Percentiles rank a stretch among this genome's conserved stretches.
Evolutionary conservation across 129 eudicot genomes (phyloP).

Genomic region (Saussurea involucrata): DNA sequence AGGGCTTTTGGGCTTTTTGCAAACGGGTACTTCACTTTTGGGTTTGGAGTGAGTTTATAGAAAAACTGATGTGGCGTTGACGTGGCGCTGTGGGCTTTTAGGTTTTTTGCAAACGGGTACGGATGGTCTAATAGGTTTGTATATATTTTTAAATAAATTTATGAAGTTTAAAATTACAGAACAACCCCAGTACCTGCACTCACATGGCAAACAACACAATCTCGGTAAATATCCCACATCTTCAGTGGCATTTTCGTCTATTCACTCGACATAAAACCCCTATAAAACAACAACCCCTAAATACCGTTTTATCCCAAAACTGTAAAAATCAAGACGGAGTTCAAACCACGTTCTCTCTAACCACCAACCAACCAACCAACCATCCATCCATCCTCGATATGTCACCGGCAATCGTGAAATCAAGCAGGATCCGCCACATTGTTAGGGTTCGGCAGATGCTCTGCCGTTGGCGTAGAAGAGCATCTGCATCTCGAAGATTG

Average conservation of each 20-base stretch:
- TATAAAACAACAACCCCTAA: not conserved
- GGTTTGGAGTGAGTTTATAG: no score
- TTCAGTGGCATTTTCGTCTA: slow-evolving; percentile 9
- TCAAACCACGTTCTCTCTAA: not conserved
- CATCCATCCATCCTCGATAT: slow-evolving; percentile 10
- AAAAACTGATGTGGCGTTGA: no score
- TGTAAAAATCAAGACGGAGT: not conserved
- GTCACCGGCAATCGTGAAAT: slow-evolving; percentile 44
- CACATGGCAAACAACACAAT: slow-evolving; percentile 17
- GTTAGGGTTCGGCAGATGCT: slow-evolving; percentile 67
- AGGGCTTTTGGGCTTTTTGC: no score
- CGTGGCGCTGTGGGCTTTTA: no score
- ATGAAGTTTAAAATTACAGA: not conserved
- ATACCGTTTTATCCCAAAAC: slow-evolving; percentile 13
- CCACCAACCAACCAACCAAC: not conserved
- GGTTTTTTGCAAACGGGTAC: no score
- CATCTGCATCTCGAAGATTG: slow-evolving; percentile 14
- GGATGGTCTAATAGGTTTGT: no score
- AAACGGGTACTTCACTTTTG: no score
- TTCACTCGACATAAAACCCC: not conserved
- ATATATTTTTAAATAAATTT: no score
- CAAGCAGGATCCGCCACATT: slow-evolving; percentile 55
- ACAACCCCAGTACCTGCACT: not conserved
- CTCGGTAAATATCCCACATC: not conserved
- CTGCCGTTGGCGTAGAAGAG: slow-evolving; percentile 54